phyloP scores from a whole-genome alignment of 208 protist genomes.

The Acanthamoeba rhysodes region DNA sequence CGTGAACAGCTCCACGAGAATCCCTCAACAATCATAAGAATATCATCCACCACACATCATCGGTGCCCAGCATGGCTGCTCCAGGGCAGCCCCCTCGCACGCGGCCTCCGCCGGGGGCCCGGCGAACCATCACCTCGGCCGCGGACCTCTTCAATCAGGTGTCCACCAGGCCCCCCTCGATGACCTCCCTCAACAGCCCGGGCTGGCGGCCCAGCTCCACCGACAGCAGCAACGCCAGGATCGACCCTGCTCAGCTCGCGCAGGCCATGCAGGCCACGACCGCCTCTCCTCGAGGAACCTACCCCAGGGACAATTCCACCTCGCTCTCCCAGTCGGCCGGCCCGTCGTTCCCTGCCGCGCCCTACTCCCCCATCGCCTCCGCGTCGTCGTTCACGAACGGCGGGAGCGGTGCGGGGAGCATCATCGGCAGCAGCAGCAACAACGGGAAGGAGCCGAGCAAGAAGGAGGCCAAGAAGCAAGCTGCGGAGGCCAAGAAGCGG shows the following conservation, averaged over 20 bases:
- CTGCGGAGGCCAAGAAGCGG: conserved; percentile 3
- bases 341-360: not conserved
- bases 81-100: not conserved
- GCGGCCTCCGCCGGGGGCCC: not conserved
- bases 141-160: conserved; percentile 32
- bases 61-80: not conserved
- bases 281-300: not conserved
- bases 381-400: not conserved
- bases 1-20: too few relatives aligned
- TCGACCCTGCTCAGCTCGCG: not conserved
- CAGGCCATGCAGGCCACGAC: not conserved
- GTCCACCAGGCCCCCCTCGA: not conserved
- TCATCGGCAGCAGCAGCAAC: not conserved
- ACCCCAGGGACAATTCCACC: not conserved
- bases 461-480: conserved; percentile 21
- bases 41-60: too few relatives aligned
- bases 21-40: too few relatives aligned
- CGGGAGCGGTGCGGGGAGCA: too few relatives aligned
- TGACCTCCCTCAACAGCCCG: not conserved
- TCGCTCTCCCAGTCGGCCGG: not conserved
- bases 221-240: not conserved
- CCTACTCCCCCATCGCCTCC: not conserved
- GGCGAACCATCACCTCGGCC: not conserved
- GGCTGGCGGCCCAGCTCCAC: not conserved
- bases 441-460: not conserved